phyloP scores from a whole-genome alignment of 805 yeast species.

The Wickerhamomyces subpelliculosus region DNA sequence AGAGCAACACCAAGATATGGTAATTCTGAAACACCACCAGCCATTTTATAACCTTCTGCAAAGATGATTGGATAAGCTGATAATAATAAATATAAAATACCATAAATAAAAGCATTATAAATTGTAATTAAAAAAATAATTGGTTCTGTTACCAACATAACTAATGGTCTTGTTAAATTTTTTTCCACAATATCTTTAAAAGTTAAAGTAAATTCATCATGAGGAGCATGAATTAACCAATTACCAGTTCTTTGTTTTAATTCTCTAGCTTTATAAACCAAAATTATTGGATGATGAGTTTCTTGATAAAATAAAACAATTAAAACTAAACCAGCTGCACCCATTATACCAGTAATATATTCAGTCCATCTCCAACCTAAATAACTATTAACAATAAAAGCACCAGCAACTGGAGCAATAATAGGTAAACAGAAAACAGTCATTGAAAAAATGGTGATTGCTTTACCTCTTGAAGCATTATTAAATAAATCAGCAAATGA shows the following conservation, averaged over 20 bases:
- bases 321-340: constrained; percentile 33
- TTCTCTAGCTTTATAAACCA: constrained; percentile 53
- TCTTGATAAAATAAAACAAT: constrained; percentile 48
- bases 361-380: constrained; percentile 84
- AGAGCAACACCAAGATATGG: constrained; percentile 75
- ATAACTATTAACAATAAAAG: constrained; percentile 50
- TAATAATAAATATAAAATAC: constrained; percentile 65
- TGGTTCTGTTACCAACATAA: constrained; percentile 65
- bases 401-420: constrained; percentile 74
- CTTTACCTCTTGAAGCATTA: constrained; percentile 62
- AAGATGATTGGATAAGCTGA: constrained; percentile 76
- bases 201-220: constrained; percentile 53
- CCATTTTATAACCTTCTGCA: constrained; percentile 51
- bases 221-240: constrained; percentile 79
- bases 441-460: constrained; percentile 63
- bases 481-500: constrained; percentile 77
- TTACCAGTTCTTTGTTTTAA: constrained; percentile 66
- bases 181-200: constrained; percentile 54
- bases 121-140: constrained; percentile 60
- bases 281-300: constrained; percentile 64
- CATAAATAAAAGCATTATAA: constrained; percentile 75
- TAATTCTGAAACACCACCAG: constrained; percentile 59
- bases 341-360: constrained; percentile 63
- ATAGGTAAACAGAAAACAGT: constrained; percentile 77
- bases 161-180: constrained; percentile 60